phyloP scores from a whole-genome alignment of 345 rosid genomes.

The Odontarrhena argentea region DNA sequence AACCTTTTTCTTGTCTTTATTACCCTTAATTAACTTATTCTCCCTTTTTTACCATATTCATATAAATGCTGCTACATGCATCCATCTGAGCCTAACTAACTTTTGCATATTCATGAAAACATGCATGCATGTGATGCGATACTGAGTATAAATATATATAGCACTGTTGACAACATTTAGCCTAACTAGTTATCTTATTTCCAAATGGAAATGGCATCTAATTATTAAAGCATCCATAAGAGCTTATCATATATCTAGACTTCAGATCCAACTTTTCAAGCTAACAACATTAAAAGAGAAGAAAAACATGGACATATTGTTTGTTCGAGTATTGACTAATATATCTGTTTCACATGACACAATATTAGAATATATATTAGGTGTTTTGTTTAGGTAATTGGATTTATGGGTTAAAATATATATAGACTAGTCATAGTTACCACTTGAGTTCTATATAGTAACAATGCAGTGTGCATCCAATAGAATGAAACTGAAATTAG shows the following conservation, averaged over 20 bases:
- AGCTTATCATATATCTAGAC: neutral
- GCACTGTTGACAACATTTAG: constrained; percentile 1
- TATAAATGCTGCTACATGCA: too few relatives aligned
- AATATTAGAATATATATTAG: neutral
- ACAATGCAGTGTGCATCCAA: neutral
- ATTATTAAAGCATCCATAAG: too few relatives aligned
- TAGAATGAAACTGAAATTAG: constrained; percentile 9
- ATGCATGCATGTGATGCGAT: constrained; percentile 25
- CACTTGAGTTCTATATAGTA: constrained; percentile 10
- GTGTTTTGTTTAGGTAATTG: neutral
- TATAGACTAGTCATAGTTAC: neutral
- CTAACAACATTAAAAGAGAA: neutral
- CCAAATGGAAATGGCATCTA: neutral
- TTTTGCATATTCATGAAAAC: neutral
- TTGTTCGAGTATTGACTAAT: too few relatives aligned
- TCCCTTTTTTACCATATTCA: too few relatives aligned
- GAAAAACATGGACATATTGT: too few relatives aligned
- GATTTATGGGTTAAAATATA: neutral
- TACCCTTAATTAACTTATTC: neutral
- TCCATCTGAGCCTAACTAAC: neutral
- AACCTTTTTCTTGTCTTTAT: neutral
- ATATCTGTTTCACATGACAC: neutral
- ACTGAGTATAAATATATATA: neutral
- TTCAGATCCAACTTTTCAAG: neutral
- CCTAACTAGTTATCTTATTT: neutral